Base-by-base conservation (phyloP, 768 basidiomycete genomes). In the Holtermannia corniformis region DNA sequence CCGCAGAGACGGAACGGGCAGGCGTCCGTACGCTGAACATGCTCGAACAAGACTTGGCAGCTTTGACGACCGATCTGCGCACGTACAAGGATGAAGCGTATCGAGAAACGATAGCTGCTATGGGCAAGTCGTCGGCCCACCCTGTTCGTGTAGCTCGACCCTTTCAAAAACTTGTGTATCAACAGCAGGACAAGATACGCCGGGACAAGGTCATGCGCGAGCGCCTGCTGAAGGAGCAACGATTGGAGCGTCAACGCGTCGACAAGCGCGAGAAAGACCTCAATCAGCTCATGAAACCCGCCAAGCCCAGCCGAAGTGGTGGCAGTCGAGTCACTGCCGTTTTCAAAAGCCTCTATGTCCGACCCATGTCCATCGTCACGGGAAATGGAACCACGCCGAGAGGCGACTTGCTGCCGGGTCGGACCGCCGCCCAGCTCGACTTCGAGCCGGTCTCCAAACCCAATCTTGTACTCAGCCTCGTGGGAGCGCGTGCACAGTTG, bases 111-210 rank as follows among this genome's bases (percentile, higher is more conserved):
- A n/a, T n/a, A n/a, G 32, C 16, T 16, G 32, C 32, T 16, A 37
- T 37, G 10, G 32, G 32, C 32, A 37, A 37, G 16, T 16, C 7
- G 7, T 16, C 7, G 16, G 10, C 32, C 32, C 32, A 37, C 7
- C 10, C 46, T 22, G 23, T 22, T 16, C 21, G 25, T 24, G n/a
- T n/a, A n/a, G 46, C 46, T 19, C 14, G 19, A 25, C 56, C 54
- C 20, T 89, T 91, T 76, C 79, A 82, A 54, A 76, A 74, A 23
- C 75, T 84, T 2, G 78, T 87, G 20, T 57, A 76, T 1, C 62
- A 76, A 20, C 87, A 91, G 70, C 78, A 83, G 52, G 88, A 91
- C 67, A 91, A 90, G 76, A 81, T 79, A 70, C 81, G 85, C 44
- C 79, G 87, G 24, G 87, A 91, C 72, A 80, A 78, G 59, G 76